Conservation (phyloP, 2,329 filamentous ascomycete genomes). For the Taxawa tesnikishii region DNA sequence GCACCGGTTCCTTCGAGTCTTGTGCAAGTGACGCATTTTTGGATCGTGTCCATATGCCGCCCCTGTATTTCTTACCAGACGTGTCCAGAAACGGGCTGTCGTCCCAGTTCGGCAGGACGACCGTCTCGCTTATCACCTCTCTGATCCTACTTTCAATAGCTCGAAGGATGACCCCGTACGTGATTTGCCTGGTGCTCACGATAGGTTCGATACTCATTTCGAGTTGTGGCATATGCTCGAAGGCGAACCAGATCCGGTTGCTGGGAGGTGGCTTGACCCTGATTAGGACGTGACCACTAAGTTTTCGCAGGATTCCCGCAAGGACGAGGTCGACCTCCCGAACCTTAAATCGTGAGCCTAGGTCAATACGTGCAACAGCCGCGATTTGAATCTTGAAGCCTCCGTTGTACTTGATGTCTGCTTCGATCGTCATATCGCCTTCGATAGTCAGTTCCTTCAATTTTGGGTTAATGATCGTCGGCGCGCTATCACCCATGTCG, state of each 20-base stretch:
- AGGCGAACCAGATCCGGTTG: slow-evolving; percentile 92
- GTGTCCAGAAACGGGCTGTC: slow-evolving; percentile 86
- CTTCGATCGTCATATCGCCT: slow-evolving; percentile 77
- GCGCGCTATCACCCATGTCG: slow-evolving; percentile 74
- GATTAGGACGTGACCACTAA: slow-evolving; percentile 75
- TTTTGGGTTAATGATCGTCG: slow-evolving; percentile 77
- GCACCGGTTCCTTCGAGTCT: not conserved
- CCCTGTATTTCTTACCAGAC: slow-evolving; percentile 62
- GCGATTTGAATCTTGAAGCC: slow-evolving; percentile 83
- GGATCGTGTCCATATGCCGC: slow-evolving; percentile 63
- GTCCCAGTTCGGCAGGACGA: slow-evolving; percentile 92
- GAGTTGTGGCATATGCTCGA: slow-evolving; percentile 87
- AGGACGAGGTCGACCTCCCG: slow-evolving; percentile 82
- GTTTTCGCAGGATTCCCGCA: slow-evolving; percentile 69
- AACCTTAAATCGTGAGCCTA: slow-evolving; percentile 78
- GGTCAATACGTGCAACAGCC: slow-evolving; percentile 82
- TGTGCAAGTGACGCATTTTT: slow-evolving; percentile 1
- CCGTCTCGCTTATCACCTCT: slow-evolving; percentile 81
- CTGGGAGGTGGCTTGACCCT: slow-evolving; percentile 91
- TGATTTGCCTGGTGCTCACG: slow-evolving; percentile 89
- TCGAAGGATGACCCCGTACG: slow-evolving; percentile 79
- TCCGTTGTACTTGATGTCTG: slow-evolving; percentile 78
- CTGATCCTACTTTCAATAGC: slow-evolving; percentile 93
- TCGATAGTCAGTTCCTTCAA: slow-evolving; percentile 84
- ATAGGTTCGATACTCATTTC: slow-evolving; percentile 92